Evolutionary conservation across 805 yeast genomes (phyloP), one percentile per base, ranked within the genome.

Genomic region (Saturnispora besseyi): DNA sequence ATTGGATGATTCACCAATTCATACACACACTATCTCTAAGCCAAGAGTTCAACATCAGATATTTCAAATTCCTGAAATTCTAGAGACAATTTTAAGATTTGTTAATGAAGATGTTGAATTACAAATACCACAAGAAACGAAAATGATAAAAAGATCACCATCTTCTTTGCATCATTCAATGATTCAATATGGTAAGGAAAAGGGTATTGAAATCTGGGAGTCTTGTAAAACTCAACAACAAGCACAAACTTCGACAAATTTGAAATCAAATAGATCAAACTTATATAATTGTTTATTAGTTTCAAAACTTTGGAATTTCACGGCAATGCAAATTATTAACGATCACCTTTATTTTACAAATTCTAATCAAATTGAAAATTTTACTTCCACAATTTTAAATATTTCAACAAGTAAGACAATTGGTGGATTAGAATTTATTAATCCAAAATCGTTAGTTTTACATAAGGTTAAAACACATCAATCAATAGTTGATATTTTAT

Each of bases 21-120:
- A 13, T 15, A 15, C 34, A 15, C 8, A 30, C 9, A 1, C n/a
- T 13, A n/a, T 18, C 9, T 12, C 5, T 8, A 4, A 10, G 15
- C 31, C 21, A 5, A 33, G 12, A 18, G 10, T 28, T 11, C 29
- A 42, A 9, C 52, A 52, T 30, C 13, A 31, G 13, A 82, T 88
- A 8, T 84, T 88, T 59, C 70, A 73, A 46, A 80, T 84, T 33
- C 96, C 96, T 0, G 96, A 88, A 63, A 82, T 88, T 47, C 69
- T 88, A 13, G 64, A 71, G 53, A 71, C 73, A 49, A 84, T 88
- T 11, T 64, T 87, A 22, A 67, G 70, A 26, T 78, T 71, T 60
- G 82, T 84, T n/a, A 88, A 84, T 50, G 64, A 68, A 26, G 77
- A 73, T 52, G 64, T 60, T 45, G 42, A 51, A 21, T 69, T 74